Percentiles rank a stretch among this genome's conserved stretches.
phyloP scores from a whole-genome alignment of 2,329 filamentous ascomycete species.

The Herpotrichia juniperi region DNA sequence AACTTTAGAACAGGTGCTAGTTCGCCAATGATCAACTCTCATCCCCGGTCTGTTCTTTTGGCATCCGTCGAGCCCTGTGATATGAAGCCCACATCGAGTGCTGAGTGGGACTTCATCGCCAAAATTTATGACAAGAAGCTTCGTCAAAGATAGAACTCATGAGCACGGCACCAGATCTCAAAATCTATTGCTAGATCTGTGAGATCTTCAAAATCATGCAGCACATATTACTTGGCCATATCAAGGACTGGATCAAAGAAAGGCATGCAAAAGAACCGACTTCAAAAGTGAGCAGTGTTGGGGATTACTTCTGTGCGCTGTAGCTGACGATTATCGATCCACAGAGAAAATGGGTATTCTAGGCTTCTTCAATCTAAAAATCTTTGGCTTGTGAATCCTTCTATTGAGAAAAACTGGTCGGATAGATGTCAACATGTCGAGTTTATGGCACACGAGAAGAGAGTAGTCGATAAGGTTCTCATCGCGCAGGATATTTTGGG shows the following conservation, averaged over 20 bases:
- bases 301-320: too few species aligned
- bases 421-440: conserved; percentile 20
- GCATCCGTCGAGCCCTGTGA: too few species aligned
- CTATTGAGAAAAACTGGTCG: conserved; percentile 21
- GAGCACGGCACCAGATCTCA: too few species aligned
- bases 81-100: too few species aligned
- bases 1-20: too few species aligned
- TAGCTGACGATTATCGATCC: too few species aligned
- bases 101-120: too few species aligned
- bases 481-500: conserved; percentile 11
- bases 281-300: neutral
- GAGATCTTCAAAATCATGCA: neutral
- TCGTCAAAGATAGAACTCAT: too few species aligned
- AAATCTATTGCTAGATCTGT: too few species aligned
- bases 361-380: conserved; percentile 4
- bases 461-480: conserved; percentile 1
- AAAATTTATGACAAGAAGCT: too few species aligned
- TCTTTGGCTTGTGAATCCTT: conserved; percentile 10
- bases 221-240: neutral
- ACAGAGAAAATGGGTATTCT: conserved; percentile 4
- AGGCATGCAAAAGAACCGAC: neutral
- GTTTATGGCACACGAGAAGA: conserved; percentile 7
- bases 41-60: too few species aligned
- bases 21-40: too few species aligned
- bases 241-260: neutral